Percentiles rank a stretch among this genome's conserved stretches.
These are phyloP conservation scores for Ogataea parapolymorpha DNA, from an alignment of 805 yeast species.

Conservation along the genomic window DNA sequence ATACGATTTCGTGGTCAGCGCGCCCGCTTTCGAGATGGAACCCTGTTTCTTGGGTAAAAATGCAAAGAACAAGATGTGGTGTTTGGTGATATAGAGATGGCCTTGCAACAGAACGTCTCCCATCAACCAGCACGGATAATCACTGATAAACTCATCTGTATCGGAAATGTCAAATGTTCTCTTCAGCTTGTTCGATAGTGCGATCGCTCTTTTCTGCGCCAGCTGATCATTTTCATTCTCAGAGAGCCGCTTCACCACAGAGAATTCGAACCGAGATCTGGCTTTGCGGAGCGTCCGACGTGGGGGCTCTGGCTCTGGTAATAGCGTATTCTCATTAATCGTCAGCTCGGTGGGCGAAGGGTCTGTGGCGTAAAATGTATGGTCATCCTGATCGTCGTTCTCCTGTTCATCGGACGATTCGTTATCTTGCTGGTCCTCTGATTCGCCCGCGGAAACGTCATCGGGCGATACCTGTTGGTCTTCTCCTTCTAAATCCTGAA, in stretches of 20 bases:
- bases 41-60: constrained; percentile 59
- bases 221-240: constrained; percentile 11
- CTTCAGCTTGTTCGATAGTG: constrained; percentile 35
- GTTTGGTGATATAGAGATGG: constrained; percentile 67
- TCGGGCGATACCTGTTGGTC: constrained; percentile 28
- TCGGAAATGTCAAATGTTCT: constrained; percentile 44
- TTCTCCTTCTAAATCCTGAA: constrained; percentile 33
- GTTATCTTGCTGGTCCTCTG: constrained; percentile 15
- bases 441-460: constrained; percentile 24
- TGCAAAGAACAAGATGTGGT: constrained; percentile 70
- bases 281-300: constrained; percentile 9
- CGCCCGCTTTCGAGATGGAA: constrained; percentile 46
- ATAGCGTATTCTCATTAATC: constrained; percentile 5
- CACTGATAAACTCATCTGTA: constrained; percentile 55
- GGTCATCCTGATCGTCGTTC: constrained; percentile 4
- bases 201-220: constrained; percentile 32
- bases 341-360: constrained; percentile 3
- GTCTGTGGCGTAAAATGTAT: constrained; percentile 4
- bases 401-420: neutral
- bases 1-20: constrained; percentile 42
- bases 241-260: constrained; percentile 31
- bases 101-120: constrained; percentile 86
- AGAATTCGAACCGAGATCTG: constrained; percentile 32
- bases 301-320: neutral
- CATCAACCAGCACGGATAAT: constrained; percentile 74